phyloP scores from a whole-genome alignment of 164 flowering plant species.

The Dillenia suffruticosa region DNA sequence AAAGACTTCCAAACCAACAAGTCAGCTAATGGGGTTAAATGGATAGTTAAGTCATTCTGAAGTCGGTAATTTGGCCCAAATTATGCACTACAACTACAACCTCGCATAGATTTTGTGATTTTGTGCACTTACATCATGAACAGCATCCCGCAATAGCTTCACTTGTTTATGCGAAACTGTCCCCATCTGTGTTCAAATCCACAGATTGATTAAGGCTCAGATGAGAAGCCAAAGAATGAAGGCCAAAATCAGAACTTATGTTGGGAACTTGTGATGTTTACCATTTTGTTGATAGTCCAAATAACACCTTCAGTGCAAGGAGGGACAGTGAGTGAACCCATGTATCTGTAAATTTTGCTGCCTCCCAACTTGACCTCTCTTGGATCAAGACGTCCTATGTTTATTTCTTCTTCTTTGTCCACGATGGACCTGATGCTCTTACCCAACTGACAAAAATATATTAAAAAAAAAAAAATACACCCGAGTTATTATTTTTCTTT shows the following conservation, averaged over 20 bases:
- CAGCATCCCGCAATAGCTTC: slow-evolving; percentile 28
- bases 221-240: background rate
- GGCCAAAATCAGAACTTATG: background rate
- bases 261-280: background rate
- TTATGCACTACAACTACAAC: background rate
- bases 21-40: background rate
- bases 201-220: background rate
- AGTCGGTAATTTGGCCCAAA: no score
- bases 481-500: slow-evolving; percentile 8
- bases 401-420: slow-evolving; percentile 9
- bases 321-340: slow-evolving; percentile 46
- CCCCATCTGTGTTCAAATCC: slow-evolving; percentile 19
- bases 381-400: slow-evolving; percentile 38
- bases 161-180: slow-evolving; percentile 42
- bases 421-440: slow-evolving; percentile 9
- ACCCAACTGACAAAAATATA: slow-evolving; percentile 17
- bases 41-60: no score
- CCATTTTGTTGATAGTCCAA: slow-evolving; percentile 41
- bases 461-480: background rate
- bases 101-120: background rate
- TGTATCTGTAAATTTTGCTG: slow-evolving; percentile 31
- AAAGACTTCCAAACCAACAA: background rate
- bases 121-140: slow-evolving; percentile 43
- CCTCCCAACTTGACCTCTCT: slow-evolving; percentile 23
- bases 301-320: slow-evolving; percentile 49